Conservation (phyloP, 1,284 basidiomycete species). For the Peniophora sp. region DNA sequence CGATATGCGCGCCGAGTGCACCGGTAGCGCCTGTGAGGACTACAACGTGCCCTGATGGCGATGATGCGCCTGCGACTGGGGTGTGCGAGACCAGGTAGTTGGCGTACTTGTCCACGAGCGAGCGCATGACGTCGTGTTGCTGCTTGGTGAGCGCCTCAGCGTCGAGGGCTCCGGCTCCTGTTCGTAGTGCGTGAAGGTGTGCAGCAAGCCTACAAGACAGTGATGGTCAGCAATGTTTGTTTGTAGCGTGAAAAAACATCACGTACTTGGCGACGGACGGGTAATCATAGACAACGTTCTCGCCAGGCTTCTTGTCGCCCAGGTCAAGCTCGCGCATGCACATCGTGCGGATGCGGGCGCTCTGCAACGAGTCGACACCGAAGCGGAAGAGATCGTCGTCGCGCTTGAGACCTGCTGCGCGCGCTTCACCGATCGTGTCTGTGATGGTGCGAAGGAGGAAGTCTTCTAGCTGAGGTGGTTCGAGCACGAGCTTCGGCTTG, state of each 20-base stretch:
- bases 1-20: constrained; percentile 51
- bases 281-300: constrained; percentile 34
- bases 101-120: constrained; percentile 28
- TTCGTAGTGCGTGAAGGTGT: constrained; percentile 19
- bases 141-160: constrained; percentile 9
- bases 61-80: not conserved
- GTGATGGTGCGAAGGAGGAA: constrained; percentile 28
- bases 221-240: not conserved
- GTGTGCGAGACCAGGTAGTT: not conserved
- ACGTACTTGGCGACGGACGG: constrained; percentile 28
- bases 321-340: constrained; percentile 38
- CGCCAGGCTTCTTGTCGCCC: constrained; percentile 11
- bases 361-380: constrained; percentile 53
- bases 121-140: constrained; percentile 28
- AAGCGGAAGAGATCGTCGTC: constrained; percentile 30
- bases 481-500: constrained; percentile 6
- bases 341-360: constrained; percentile 43
- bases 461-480: constrained; percentile 30
- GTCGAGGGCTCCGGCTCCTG: constrained; percentile 14
- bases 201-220: constrained; percentile 3
- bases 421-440: constrained; percentile 24
- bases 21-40: constrained; percentile 57
- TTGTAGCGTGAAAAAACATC: not conserved
- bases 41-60: constrained; percentile 1
- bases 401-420: constrained; percentile 16